Conservation (phyloP, 805 yeast species). For the Blastobotrys robertii region DNA sequence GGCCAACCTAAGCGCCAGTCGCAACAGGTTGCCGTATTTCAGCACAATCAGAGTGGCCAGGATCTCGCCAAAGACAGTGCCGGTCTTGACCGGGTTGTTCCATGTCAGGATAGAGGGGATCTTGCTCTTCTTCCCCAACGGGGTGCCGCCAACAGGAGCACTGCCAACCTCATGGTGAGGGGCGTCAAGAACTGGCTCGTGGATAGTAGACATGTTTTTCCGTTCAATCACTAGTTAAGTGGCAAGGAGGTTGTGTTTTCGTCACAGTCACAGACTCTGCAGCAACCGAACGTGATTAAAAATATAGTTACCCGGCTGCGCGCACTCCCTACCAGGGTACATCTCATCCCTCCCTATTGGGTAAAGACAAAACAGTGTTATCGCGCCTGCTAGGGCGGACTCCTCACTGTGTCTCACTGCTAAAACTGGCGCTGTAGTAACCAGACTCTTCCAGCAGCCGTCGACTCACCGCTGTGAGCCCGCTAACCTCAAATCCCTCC, state of each 20-base stretch:
- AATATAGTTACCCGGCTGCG: no score
- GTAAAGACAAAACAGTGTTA: no score
- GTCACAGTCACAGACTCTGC: no score
- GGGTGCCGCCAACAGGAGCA: slow-evolving; percentile 1
- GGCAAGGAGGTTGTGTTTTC: no score
- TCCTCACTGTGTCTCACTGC: no score
- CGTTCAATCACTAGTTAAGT: no score
- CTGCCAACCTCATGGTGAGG: slow-evolving; percentile 1
- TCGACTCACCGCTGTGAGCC: no score
- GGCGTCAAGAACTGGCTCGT: neutral
- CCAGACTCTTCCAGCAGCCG: slow-evolving; percentile 3
- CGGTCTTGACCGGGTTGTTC: slow-evolving; percentile 69
- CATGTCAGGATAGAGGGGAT: slow-evolving; percentile 49
- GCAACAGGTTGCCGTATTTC: slow-evolving; percentile 22
- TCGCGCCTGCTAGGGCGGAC: no score
- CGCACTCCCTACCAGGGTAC: no score
- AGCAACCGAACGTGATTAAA: no score
- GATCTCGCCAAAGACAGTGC: slow-evolving; percentile 39
- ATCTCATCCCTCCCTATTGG: no score
- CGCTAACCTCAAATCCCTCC: slow-evolving; percentile 3
- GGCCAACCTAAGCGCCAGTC: slow-evolving; percentile 30
- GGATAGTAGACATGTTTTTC: slow-evolving; percentile 1
- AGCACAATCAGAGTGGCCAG: slow-evolving; percentile 49
- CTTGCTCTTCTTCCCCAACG: neutral
- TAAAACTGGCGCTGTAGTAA: slow-evolving; percentile 1